Evolutionary conservation across 305 asterid species (phyloP), one percentile per base, ranked within the genome.

Genomic region (Solanum hybrid): DNA sequence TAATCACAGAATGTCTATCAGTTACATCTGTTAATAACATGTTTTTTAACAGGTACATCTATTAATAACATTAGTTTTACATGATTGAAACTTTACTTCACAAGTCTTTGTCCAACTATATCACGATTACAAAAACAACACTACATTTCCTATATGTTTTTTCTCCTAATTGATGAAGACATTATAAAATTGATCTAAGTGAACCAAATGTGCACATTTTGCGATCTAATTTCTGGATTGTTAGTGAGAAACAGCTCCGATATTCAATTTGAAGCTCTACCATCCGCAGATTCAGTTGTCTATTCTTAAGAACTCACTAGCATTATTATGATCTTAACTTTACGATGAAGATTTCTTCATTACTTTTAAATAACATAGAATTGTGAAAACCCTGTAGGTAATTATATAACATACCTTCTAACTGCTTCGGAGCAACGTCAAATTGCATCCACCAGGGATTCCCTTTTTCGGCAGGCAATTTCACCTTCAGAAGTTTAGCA

Each of bases 401-500:
- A 80, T 12, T 38, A 13, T 26, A 80, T 38, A 38, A 38, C 94
- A 83, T 88, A 95, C 95, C 95, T 91, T 94, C 93, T 87, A 95
- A 82, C 81, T 91, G 93, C 88, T 91, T 92, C 3, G 94, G 95
- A 57, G 94, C 92, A 91, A 95, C 96, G 88, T 94, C 95, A 92
- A 95, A 95, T 37, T 93, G 95, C 98, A 92, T 92, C 97, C 95
- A 94, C 98, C 97, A 95, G 10, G 83, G 91, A 11, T 89, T 93
- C 86, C 93, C 95, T 37, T 91, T 92, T 78, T 82, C 77, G 13
- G 93, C 84, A 41, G 95, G 94, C 90, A 95, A 90, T 91, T 93
- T 93, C 83, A 92, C 89, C 86, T 94, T 93, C 41, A 91, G 93
- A 89, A 92, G 84, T 90, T 95, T 94, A 34, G 95, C 96, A 91